Evolutionary conservation across 164 flowering plant species (phyloP).

Genomic region (Berberis vulgaris): DNA sequence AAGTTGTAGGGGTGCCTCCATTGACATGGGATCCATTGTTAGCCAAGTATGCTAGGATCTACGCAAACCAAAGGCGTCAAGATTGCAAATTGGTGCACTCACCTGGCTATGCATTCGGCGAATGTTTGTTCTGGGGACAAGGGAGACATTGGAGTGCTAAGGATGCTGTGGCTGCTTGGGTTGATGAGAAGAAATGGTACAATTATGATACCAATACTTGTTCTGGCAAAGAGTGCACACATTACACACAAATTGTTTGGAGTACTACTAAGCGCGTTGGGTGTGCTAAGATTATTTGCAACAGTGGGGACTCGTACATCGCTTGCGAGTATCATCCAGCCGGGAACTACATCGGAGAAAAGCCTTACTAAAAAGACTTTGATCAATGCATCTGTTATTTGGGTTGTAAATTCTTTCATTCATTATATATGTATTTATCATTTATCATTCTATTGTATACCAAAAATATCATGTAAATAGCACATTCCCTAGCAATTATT

Average conservation of each 20-base stretch:
- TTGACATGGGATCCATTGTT: conserved; percentile 14
- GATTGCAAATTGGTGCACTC: conserved; percentile 19
- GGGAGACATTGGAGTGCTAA: conserved; percentile 12
- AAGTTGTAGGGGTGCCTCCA: conserved; percentile 18
- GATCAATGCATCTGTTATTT: background rate
- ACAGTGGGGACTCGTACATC: conserved; percentile 11
- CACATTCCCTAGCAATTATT: no score
- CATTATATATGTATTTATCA: no score
- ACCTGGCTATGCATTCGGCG: conserved; percentile 9
- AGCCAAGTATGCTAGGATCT: conserved; percentile 14
- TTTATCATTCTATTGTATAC: no score
- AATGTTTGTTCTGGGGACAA: conserved; percentile 15
- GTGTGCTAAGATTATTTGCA: conserved; percentile 17
- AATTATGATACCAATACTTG: conserved; percentile 7
- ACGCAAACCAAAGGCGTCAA: conserved; percentile 14
- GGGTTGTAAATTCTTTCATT: no score
- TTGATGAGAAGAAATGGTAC: conserved; percentile 16
- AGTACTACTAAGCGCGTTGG: conserved; percentile 13
- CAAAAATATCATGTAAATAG: no score
- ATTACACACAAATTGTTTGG: conserved; percentile 24
- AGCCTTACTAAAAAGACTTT: conserved; percentile 7
- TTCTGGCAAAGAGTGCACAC: conserved; percentile 8
- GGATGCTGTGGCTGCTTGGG: conserved; percentile 17
- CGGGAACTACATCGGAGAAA: conserved; percentile 15
- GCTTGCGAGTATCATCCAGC: conserved; percentile 19